A percentile compares a stretch with the other conserved stretches of the same genome.
These are phyloP conservation scores for Cladosporium austrohemisphaericum DNA, from an alignment of 2,329 filamentous ascomycete genomes.

Conservation along the genomic window DNA sequence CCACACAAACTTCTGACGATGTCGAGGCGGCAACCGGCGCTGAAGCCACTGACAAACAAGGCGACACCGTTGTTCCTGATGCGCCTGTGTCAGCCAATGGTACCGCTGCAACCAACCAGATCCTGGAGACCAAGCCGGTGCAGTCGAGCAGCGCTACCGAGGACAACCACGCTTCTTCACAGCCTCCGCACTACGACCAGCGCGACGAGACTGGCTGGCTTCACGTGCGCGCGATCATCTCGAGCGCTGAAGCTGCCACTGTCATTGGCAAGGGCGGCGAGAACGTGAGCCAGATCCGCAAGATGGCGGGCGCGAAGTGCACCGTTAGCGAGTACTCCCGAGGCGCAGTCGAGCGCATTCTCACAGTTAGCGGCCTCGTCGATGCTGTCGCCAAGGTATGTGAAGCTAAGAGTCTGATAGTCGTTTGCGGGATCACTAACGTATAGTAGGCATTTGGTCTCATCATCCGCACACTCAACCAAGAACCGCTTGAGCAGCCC, in stretches of 20 bases:
- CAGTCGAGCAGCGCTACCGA: slow-evolving; percentile 50
- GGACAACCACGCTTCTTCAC: slow-evolving; percentile 46
- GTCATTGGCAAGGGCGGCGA: slow-evolving; percentile 98
- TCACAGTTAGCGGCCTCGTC: slow-evolving; percentile 94
- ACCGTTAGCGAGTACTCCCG: slow-evolving; percentile 98
- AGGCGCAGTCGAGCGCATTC: slow-evolving; percentile 92
- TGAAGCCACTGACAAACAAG: slow-evolving; percentile 51
- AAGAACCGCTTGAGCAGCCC: slow-evolving; percentile 81
- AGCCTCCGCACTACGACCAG: slow-evolving; percentile 44
- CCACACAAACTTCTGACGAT: neutral
- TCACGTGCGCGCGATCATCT: slow-evolving; percentile 94
- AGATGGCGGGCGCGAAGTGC: slow-evolving; percentile 93
- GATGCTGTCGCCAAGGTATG: slow-evolving; percentile 83
- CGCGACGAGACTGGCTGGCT: slow-evolving; percentile 96
- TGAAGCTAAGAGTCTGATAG: slow-evolving; percentile 45
- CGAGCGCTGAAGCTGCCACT: slow-evolving; percentile 93
- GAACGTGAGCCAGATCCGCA: slow-evolving; percentile 95
- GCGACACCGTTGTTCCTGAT: slow-evolving; percentile 67
- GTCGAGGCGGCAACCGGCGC: slow-evolving; percentile 32
- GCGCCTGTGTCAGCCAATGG: slow-evolving; percentile 45
- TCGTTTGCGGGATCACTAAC: slow-evolving; percentile 26
- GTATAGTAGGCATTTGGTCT: slow-evolving; percentile 79
- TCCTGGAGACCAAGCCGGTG: slow-evolving; percentile 45
- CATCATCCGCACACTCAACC: slow-evolving; percentile 97
- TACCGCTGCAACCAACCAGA: slow-evolving; percentile 34